Percentiles rank a stretch among this genome's conserved stretches.
Evolutionary conservation across 768 basidiomycete genomes (phyloP).

Genomic region (Hydnomerulius pinastri): DNA sequence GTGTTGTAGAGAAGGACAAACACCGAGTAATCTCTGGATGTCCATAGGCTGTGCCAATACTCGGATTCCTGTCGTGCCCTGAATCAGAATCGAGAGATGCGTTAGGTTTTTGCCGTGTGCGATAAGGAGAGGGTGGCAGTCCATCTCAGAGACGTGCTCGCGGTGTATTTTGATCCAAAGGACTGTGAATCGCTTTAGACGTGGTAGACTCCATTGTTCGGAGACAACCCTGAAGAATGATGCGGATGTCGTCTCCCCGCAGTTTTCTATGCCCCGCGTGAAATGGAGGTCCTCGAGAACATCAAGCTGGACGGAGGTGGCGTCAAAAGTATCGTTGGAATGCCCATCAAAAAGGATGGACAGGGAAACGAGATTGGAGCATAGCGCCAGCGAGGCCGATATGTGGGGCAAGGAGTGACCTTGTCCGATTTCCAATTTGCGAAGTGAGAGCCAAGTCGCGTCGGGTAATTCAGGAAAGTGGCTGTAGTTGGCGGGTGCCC

Average conservation of each 20-base stretch:
- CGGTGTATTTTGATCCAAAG: too few relatives aligned
- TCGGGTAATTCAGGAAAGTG: background rate
- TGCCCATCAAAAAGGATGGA: background rate
- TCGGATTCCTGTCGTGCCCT: background rate
- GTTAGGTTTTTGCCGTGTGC: background rate
- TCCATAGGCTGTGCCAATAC: background rate
- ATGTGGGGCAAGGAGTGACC: background rate
- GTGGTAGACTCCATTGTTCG: background rate
- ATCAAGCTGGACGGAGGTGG: background rate
- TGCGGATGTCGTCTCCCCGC: background rate
- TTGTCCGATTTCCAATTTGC: background rate
- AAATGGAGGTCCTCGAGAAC: background rate
- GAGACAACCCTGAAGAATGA: background rate
- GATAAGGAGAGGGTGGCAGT: background rate
- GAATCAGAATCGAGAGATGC: background rate
- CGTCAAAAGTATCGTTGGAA: too few relatives aligned
- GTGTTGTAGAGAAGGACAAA: constrained; percentile 1
- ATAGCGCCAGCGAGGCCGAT: background rate
- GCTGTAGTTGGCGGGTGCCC: too few relatives aligned
- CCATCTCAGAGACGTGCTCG: background rate
- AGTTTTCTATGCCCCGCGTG: background rate
- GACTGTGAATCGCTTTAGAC: background rate
- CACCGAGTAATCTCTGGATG: background rate
- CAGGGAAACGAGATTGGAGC: background rate
- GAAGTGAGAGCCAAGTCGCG: background rate